phyloP scores from a whole-genome alignment of 2,329 filamentous ascomycete genomes.

The Knoxdaviesia proteae region DNA sequence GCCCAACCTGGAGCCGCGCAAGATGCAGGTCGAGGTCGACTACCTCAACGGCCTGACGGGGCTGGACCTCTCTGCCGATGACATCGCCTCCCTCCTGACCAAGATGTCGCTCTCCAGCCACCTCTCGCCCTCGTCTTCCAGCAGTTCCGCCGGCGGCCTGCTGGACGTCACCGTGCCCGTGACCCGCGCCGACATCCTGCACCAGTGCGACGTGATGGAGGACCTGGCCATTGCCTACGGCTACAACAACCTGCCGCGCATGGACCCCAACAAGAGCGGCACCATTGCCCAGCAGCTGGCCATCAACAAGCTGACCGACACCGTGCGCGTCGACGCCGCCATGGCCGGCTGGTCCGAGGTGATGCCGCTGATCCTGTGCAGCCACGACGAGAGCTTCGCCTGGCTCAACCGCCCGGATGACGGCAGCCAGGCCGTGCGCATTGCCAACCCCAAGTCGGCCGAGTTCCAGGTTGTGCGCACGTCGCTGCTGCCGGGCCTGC shows the following conservation, averaged over 20 bases:
- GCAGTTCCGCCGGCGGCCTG: slow-evolving; percentile 35
- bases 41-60: slow-evolving; percentile 92
- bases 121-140: slow-evolving; percentile 34
- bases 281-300: slow-evolving; percentile 71
- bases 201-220: slow-evolving; percentile 97
- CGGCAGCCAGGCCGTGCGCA: slow-evolving; percentile 58
- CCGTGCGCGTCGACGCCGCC: slow-evolving; percentile 70
- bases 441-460: slow-evolving; percentile 80
- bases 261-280: slow-evolving; percentile 66
- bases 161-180: slow-evolving; percentile 70
- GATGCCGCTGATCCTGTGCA: slow-evolving; percentile 88
- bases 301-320: slow-evolving; percentile 89
- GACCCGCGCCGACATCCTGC: slow-evolving; percentile 82
- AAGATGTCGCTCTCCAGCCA: slow-evolving; percentile 79
- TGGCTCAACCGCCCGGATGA: slow-evolving; percentile 86
- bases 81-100: slow-evolving; percentile 58
- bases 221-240: slow-evolving; percentile 92
- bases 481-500: slow-evolving; percentile 61
- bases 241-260: slow-evolving; percentile 84
- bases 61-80: slow-evolving; percentile 49
- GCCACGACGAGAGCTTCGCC: slow-evolving; percentile 92
- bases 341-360: slow-evolving; percentile 95
- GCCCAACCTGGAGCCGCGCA: slow-evolving; percentile 58
- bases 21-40: slow-evolving; percentile 64
- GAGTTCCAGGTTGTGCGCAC: slow-evolving; percentile 91